phyloP scores from a whole-genome alignment of 495 filamentous ascomycete genomes.

The Penicillium alfredii region DNA sequence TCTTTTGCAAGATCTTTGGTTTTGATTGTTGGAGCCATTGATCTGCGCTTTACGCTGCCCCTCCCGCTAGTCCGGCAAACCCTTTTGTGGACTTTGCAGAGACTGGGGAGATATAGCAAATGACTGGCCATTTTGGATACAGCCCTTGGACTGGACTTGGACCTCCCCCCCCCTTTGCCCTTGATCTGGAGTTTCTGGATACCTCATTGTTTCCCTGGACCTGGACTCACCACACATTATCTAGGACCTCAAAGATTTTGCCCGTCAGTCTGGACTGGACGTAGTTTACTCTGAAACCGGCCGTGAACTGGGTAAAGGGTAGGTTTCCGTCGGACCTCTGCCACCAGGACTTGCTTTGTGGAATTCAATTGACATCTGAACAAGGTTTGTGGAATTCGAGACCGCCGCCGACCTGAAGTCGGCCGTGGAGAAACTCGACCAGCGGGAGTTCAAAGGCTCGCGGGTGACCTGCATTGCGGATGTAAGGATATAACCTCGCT shows the following conservation, averaged over 20 bases:
- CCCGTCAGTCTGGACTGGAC: constrained; percentile 90
- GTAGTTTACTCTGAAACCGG: constrained; percentile 97
- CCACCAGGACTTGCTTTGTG: constrained; percentile 4
- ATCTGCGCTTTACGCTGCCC: constrained; percentile 3
- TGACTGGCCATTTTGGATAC: constrained; percentile 7
- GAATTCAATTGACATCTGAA: constrained; percentile 23
- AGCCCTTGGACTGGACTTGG: constrained; percentile 18
- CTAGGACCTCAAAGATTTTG: constrained; percentile 99
- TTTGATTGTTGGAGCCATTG: constrained; percentile 12
- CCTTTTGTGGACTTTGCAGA: background rate
- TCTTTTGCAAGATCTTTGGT: constrained; percentile 8
- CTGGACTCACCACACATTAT: constrained; percentile 38
- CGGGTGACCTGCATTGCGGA: constrained; percentile 78
- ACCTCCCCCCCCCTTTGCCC: constrained; percentile 8
- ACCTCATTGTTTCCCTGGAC: constrained; percentile 29
- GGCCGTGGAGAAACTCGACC: constrained; percentile 89
- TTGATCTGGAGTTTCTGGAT: constrained; percentile 21
- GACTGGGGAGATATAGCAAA: background rate
- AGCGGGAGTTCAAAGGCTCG: constrained; percentile 81
- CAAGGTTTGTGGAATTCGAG: constrained; percentile 96
- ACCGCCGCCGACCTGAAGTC: constrained; percentile 81
- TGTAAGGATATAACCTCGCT: constrained; percentile 48
- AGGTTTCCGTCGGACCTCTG: constrained; percentile 31
- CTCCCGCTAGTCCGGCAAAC: constrained; percentile 5
- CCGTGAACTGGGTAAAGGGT: constrained; percentile 93